Evolutionary conservation across 1,139 yeast species (phyloP), one percentile per base, ranked within the genome.

Genomic region (Geotrichum bryndzae): DNA sequence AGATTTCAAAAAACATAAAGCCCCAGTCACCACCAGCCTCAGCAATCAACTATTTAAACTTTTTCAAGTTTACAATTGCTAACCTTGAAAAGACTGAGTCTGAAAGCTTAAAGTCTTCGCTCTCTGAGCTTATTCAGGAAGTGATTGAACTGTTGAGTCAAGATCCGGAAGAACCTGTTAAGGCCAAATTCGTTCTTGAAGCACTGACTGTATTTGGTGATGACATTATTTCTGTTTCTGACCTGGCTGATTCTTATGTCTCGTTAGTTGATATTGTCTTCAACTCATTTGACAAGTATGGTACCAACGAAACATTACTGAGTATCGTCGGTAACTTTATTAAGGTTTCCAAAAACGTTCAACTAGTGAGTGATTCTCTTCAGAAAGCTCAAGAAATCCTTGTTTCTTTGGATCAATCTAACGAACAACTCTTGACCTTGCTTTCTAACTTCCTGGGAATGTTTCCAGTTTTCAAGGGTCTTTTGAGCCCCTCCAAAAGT

Each of bases 1-100:
- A 61, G 18, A 53, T 70, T 51, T 33, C 54, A 15, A 2, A 29
- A 0, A 31, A 54, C 11, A 38, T 59, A 3, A 48, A 59, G n/a
- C 56, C 58, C 18, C 61, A 56, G 33, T 23, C 35, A 22, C 58
- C 61, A 1, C 13, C 53, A 27, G 51, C 35, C 15, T 51, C 59
- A 3, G 53, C 56, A 27, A 10, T 48, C 23, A 54, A 22, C 57
- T 56, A 51, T 35, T 56, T 27, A 51, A 51, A 46, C n/a, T 60
- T 62, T n/a, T 48, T 59, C 18, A 53, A 52, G 18, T 51, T 33
- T 15, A 38, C 62, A 15, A 35, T 57, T 15, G 59, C 59, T 5
- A 33, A 35, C 23, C 35, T 57, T 25, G 48, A 56, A 22, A 31
- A 51, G 41, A 48, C 55, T 38, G 56, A 53, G 13, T 52, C 48